Conservation (phyloP, 441 rosid genomes). For the Erodium texanum region DNA sequence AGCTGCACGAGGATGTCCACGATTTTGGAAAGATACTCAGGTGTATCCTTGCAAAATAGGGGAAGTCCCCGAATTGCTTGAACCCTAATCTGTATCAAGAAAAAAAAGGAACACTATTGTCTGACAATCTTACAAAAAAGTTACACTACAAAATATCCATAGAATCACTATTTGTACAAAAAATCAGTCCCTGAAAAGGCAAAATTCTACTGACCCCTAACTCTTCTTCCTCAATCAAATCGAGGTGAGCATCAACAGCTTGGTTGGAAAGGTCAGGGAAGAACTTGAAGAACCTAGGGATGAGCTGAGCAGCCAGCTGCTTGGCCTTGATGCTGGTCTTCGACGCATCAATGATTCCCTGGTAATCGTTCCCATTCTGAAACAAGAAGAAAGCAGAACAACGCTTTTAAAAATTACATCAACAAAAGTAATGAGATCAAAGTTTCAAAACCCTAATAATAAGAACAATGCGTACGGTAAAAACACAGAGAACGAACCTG, state of each 20-base stretch:
- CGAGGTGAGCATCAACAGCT: conserved; percentile 71
- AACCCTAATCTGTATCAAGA: conserved; percentile 59
- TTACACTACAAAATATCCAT: too few species aligned
- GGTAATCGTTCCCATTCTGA: conserved; percentile 74
- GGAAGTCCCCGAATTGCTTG: conserved; percentile 96
- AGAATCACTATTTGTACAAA: too few species aligned
- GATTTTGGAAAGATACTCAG: conserved; percentile 66
- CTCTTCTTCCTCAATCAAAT: conserved; percentile 85
- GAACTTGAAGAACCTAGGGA: conserved; percentile 93
- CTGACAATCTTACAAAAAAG: too few species aligned
- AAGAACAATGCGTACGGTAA: conserved; percentile 12
- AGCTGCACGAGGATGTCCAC: conserved; percentile 82
- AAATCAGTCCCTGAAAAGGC: too few species aligned
- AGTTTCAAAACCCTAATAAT: background rate
- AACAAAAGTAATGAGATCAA: too few species aligned
- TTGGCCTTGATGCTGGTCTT: conserved; percentile 74
- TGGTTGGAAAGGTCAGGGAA: conserved; percentile 63
- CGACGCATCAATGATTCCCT: conserved; percentile 71
- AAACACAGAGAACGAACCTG: conserved; percentile 35
- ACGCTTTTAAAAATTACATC: background rate
- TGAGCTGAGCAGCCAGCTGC: conserved; percentile 94
- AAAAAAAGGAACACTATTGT: background rate
- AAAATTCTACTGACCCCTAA: conserved; percentile 40
- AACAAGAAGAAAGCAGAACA: background rate
- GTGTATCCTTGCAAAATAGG: conserved; percentile 82